A percentile compares a stretch with the other conserved stretches of the same genome.
These are phyloP conservation scores for Ogataea zsoltii DNA, from an alignment of 805 yeast species.

Conservation along the genomic window DNA sequence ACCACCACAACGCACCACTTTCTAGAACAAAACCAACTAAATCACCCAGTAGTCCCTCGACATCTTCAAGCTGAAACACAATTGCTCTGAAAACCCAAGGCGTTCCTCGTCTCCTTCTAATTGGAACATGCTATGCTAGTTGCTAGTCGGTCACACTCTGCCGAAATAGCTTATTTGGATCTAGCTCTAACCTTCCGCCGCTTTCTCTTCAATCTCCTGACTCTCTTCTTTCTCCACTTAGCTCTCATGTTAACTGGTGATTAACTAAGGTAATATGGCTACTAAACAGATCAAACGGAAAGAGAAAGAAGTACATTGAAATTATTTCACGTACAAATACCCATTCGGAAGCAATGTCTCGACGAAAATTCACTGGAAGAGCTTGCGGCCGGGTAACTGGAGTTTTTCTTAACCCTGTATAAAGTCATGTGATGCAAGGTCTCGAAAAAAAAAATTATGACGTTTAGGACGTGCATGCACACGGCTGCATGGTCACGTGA, in stretches of 20 bases:
- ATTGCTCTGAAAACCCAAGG: constrained; percentile 2
- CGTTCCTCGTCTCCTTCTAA: not conserved
- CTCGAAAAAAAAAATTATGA: not conserved
- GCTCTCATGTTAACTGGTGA: constrained; percentile 67
- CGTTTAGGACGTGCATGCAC: too few species aligned
- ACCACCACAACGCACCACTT: constrained; percentile 1
- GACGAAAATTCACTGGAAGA: not conserved
- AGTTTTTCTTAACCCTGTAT: not conserved
- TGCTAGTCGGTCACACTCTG: constrained; percentile 14
- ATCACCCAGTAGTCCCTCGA: not conserved
- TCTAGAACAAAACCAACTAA: constrained; percentile 3
- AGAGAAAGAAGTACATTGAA: constrained; percentile 7
- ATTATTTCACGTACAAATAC: not conserved
- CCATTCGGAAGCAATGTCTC: not conserved
- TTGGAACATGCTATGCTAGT: constrained; percentile 5
- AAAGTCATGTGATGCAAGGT: constrained; percentile 5
- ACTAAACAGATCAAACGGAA: not conserved
- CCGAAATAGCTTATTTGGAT: constrained; percentile 75
- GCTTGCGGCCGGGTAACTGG: too few species aligned
- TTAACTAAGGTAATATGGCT: constrained; percentile 8
- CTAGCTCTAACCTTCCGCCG: constrained; percentile 99
- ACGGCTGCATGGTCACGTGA: too few species aligned
- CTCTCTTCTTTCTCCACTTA: constrained; percentile 99
- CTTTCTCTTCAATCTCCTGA: constrained; percentile 99
- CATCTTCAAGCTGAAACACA: not conserved